phyloP scores from a whole-genome alignment of 2,329 filamentous ascomycete genomes.

The Cryphonectria naterciae region DNA sequence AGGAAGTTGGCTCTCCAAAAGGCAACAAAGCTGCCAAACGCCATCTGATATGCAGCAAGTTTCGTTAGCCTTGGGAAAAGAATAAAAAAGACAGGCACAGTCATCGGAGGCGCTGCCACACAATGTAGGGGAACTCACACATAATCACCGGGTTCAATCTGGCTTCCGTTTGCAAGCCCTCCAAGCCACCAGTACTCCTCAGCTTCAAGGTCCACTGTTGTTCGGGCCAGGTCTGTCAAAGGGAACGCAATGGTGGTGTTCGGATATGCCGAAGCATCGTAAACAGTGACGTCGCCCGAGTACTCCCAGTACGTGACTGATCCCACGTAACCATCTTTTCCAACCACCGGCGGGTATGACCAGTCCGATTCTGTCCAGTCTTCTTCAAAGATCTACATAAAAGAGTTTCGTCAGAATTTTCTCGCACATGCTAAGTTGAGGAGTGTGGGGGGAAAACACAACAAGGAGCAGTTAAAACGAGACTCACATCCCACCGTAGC shows the following conservation, averaged over 20 bases:
- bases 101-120: not conserved
- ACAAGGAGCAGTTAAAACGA: not conserved
- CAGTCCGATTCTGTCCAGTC: slow-evolving; percentile 35
- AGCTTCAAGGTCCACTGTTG: slow-evolving; percentile 12
- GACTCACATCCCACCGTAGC: slow-evolving; percentile 36
- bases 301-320: slow-evolving; percentile 22
- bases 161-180: slow-evolving; percentile 17
- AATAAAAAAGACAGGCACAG: not conserved
- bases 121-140: not conserved
- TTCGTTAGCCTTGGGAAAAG: not conserved
- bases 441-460: not conserved
- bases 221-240: slow-evolving; percentile 14
- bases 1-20: slow-evolving; percentile 14
- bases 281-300: slow-evolving; percentile 16
- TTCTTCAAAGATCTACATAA: slow-evolving; percentile 33
- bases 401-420: not conserved
- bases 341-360: slow-evolving; percentile 37
- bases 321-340: slow-evolving; percentile 32
- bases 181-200: slow-evolving; percentile 25
- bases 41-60: not conserved
- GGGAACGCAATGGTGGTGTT: slow-evolving; percentile 20
- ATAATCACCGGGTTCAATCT: slow-evolving; percentile 18
- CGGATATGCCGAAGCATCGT: slow-evolving; percentile 16
- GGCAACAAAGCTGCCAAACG: slow-evolving; percentile 23
- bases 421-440: not conserved